These are phyloP conservation scores for Climacium dendroides DNA, from an alignment of 225 moss, liverwort and hornwort genomes.

Conservation along the genomic window DNA sequence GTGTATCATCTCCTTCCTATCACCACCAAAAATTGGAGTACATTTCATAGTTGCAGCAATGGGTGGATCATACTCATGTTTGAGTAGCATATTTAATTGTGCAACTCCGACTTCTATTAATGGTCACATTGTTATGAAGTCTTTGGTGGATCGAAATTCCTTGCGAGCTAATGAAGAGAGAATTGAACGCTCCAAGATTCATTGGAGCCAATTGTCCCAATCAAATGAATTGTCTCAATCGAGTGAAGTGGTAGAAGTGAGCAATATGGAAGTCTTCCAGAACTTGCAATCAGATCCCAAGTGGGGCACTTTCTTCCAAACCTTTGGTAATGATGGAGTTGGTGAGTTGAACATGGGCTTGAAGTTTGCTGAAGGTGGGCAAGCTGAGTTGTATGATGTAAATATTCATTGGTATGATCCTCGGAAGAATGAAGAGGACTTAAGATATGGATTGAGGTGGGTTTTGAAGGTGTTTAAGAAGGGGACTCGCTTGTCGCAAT, in stretches of 20 bases:
- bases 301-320: background rate
- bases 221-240: background rate
- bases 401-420: background rate
- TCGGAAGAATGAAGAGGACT: rapidly evolving
- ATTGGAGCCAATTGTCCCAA: background rate
- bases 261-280: background rate
- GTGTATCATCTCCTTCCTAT: no score
- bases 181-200: background rate
- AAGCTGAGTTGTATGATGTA: background rate
- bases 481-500: background rate
- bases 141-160: rapidly evolving
- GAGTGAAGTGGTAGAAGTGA: background rate
- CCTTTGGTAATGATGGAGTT: background rate
- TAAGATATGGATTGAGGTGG: rapidly evolving
- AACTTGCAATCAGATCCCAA: background rate
- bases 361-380: background rate
- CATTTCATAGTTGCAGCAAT: no score
- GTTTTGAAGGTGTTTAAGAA: background rate
- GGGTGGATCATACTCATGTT: background rate
- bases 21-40: no score
- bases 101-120: background rate
- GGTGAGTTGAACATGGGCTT: background rate
- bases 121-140: rapidly evolving
- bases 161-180: background rate
- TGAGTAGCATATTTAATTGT: rapidly evolving